Evolutionary conservation across 1,139 yeast species (phyloP).

Genomic region (Meyerozyma carpophila): DNA sequence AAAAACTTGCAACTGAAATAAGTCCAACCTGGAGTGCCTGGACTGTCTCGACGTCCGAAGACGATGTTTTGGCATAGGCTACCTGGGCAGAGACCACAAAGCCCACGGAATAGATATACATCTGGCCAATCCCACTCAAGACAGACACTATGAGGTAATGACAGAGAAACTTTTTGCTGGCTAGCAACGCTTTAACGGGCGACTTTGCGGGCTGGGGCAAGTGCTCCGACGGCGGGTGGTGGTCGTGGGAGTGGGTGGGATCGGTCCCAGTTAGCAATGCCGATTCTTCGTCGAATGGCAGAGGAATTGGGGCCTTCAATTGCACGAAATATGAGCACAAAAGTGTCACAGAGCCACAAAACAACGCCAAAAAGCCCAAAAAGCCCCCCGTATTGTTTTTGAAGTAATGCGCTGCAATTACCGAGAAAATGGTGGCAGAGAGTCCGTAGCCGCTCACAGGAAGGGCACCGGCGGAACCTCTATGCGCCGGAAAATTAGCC

Average conservation of each 20-base stretch:
- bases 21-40: conserved; percentile 43
- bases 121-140: conserved; percentile 36
- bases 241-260: not conserved
- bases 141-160: conserved; percentile 34
- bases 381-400: conserved; percentile 38
- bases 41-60: conserved; percentile 21
- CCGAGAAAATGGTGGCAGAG: conserved; percentile 38
- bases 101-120: conserved; percentile 41
- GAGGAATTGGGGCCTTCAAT: conserved; percentile 13
- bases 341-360: conserved; percentile 33
- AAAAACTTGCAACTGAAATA: conserved; percentile 36
- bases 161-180: conserved; percentile 22
- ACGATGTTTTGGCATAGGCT: conserved; percentile 13
- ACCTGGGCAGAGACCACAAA: conserved; percentile 40
- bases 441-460: conserved; percentile 58
- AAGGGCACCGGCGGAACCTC: conserved; percentile 65
- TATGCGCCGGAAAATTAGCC: conserved; percentile 61
- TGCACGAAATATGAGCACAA: conserved; percentile 35
- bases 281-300: conserved; percentile 5
- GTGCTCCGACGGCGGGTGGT: not conserved
- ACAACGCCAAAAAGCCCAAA: conserved; percentile 29
- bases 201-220: not conserved
- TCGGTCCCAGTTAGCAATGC: conserved; percentile 8
- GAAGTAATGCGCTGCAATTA: conserved; percentile 42
- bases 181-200: conserved; percentile 11